phyloP scores from a whole-genome alignment of 352 stramenopile genomes.

The Thalassiosira mediterranea region DNA sequence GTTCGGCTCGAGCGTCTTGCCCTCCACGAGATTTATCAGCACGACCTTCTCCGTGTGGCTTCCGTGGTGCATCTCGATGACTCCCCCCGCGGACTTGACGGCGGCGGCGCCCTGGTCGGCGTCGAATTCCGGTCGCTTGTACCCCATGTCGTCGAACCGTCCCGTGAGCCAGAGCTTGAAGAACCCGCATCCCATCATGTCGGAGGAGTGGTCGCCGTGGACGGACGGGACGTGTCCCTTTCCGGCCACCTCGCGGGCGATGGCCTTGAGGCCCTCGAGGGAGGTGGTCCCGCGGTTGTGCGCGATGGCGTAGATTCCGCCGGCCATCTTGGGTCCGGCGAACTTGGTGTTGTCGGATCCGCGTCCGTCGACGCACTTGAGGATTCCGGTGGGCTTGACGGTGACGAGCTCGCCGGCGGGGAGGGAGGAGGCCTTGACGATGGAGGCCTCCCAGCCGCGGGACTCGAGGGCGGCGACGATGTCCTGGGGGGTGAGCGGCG shows the following conservation, averaged over 20 bases:
- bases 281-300: constrained; percentile 13
- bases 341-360: constrained; percentile 16
- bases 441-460: constrained; percentile 23
- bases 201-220: constrained; percentile 22
- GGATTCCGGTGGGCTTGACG: constrained; percentile 5
- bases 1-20: constrained; percentile 20
- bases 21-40: constrained; percentile 13
- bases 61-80: constrained; percentile 23
- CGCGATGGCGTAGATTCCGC: constrained; percentile 37
- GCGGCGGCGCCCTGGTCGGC: constrained; percentile 13
- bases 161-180: constrained; percentile 28
- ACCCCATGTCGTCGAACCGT: constrained; percentile 21
- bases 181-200: constrained; percentile 35
- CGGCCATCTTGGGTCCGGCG: constrained; percentile 15
- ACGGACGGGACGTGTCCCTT: constrained; percentile 22
- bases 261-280: constrained; percentile 10
- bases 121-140: constrained; percentile 19
- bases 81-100: constrained; percentile 17
- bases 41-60: constrained; percentile 22
- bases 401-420: neutral
- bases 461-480: constrained; percentile 17
- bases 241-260: constrained; percentile 7
- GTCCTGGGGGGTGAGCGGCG: constrained; percentile 12
- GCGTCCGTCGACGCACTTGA: constrained; percentile 36
- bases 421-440: constrained; percentile 11